Conservation (phyloP, 2,329 filamentous ascomycete genomes). For the Colletotrichum musicola region DNA sequence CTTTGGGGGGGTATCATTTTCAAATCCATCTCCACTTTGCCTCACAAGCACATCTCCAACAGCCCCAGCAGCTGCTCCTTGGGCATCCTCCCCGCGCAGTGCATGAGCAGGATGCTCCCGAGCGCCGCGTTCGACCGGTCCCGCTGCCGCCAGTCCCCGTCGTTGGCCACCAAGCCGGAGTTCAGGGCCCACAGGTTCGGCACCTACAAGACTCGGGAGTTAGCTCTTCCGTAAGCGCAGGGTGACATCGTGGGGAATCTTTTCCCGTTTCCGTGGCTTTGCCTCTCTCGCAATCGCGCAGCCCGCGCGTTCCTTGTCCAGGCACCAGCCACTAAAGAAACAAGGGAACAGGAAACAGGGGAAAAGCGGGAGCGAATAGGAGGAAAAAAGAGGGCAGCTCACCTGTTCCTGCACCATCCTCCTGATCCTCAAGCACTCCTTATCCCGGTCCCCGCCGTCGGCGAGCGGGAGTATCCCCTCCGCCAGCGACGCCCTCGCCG, state of each 20-base stretch:
- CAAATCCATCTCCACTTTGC: too few relatives aligned
- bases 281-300: too few relatives aligned
- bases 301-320: too few relatives aligned
- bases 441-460: conserved; percentile 38
- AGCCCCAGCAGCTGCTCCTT: conserved; percentile 44
- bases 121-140: conserved; percentile 45
- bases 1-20: too few relatives aligned
- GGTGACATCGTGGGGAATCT: too few relatives aligned
- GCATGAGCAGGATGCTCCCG: conserved; percentile 43
- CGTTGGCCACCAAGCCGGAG: conserved; percentile 42
- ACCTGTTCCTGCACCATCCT: conserved; percentile 43
- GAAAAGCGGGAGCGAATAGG: too few relatives aligned
- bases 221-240: too few relatives aligned
- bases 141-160: conserved; percentile 36
- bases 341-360: too few relatives aligned
- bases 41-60: conserved; percentile 44
- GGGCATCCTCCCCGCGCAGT: conserved; percentile 43
- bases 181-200: conserved; percentile 46
- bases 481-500: conserved; percentile 4
- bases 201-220: conserved; percentile 27
- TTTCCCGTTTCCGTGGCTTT: too few relatives aligned
- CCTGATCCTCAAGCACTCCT: conserved; percentile 18
- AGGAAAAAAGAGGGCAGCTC: too few relatives aligned
- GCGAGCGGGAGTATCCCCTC: conserved; percentile 34
- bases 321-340: too few relatives aligned